Percentiles rank a stretch among this genome's conserved stretches.
These are phyloP conservation scores for Nigrospora osmanthi DNA, from an alignment of 2,329 filamentous ascomycete species.

Conservation along the genomic window DNA sequence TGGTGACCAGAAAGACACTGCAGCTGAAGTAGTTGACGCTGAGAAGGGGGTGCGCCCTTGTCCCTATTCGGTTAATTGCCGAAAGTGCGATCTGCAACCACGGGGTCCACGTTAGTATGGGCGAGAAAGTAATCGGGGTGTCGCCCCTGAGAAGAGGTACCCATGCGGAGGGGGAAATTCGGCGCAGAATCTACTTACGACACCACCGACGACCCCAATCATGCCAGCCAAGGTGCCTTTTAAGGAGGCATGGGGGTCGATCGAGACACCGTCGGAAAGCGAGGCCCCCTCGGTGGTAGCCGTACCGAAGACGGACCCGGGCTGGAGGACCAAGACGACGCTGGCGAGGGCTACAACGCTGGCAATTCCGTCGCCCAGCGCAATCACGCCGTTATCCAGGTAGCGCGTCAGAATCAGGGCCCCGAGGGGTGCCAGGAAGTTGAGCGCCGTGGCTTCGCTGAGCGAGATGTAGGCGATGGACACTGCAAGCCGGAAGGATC, in stretches of 20 bases:
- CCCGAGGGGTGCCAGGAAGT: constrained; percentile 1
- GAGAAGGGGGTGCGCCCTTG: neutral
- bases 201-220: neutral
- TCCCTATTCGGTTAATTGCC: neutral
- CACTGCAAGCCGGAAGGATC: neutral
- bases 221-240: neutral
- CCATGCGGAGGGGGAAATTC: too few relatives aligned
- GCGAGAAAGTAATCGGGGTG: neutral
- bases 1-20: neutral
- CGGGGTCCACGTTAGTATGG: neutral
- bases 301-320: neutral
- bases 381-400: neutral
- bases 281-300: neutral
- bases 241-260: neutral
- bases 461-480: neutral
- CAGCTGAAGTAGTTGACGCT: neutral
- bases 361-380: neutral
- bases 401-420: neutral
- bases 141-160: too few relatives aligned
- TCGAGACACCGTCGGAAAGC: neutral
- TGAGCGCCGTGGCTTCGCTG: constrained; percentile 1
- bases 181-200: neutral
- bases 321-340: constrained; percentile 1
- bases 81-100: neutral
- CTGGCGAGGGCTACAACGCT: neutral